A percentile compares a stretch with the other conserved stretches of the same genome.
Evolutionary conservation across 2,329 filamentous ascomycete species (phyloP).

Genomic region (Colletotrichum liriopes): DNA sequence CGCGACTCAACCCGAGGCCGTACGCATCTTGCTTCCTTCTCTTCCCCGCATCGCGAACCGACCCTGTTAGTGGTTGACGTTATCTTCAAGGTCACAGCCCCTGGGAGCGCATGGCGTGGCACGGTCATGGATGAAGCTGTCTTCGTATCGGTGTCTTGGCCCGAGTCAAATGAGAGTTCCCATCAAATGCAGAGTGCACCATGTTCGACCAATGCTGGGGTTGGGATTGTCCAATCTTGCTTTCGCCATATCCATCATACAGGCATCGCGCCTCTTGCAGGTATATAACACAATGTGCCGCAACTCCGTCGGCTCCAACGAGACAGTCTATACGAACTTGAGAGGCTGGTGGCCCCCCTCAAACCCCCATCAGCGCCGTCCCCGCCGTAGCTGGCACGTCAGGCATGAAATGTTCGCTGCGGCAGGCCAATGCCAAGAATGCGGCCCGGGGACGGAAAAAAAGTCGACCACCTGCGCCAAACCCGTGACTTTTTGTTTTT

Average conservation of each 20-base stretch:
- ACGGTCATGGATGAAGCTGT: constrained; percentile 14
- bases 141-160: constrained; percentile 2
- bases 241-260: background rate
- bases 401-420: background rate
- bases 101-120: constrained; percentile 1
- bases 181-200: background rate
- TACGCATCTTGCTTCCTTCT: background rate
- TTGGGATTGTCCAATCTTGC: constrained; percentile 8
- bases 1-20: background rate
- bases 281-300: constrained; percentile 12
- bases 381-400: background rate
- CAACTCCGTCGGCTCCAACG: constrained; percentile 7
- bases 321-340: constrained; percentile 17
- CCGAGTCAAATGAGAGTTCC: background rate
- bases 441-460: background rate
- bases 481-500: background rate
- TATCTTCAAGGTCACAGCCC: background rate
- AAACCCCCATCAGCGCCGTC: background rate
- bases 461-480: constrained; percentile 7
- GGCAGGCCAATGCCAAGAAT: constrained; percentile 1
- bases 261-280: constrained; percentile 1
- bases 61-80: background rate
- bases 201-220: background rate
- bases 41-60: background rate
- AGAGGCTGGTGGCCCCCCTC: background rate